Percentiles rank a stretch among this genome's conserved stretches.
phyloP scores from a whole-genome alignment of 2,329 filamentous ascomycete species.

The Colletotrichum plurivorum region DNA sequence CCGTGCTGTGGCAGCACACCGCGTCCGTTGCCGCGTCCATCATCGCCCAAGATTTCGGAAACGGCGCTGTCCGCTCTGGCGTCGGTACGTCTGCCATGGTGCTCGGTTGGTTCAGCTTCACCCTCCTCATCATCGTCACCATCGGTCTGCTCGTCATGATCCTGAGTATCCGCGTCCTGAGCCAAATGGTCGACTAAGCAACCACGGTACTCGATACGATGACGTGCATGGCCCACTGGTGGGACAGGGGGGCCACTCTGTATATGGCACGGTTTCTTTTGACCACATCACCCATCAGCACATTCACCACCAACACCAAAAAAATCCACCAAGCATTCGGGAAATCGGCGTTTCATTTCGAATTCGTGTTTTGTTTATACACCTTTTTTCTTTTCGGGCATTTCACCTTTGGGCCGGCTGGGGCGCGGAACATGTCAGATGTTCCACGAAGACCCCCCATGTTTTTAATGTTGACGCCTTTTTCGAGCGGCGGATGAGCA shows the following conservation, averaged over 20 bases:
- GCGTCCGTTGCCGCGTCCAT: conserved; percentile 95
- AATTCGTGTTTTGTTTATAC: conserved; percentile 26
- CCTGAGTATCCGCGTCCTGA: conserved; percentile 87
- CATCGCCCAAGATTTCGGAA: conserved; percentile 92
- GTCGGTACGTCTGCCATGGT: conserved; percentile 98
- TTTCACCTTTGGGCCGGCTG: conserved; percentile 31
- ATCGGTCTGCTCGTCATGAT: conserved; percentile 98
- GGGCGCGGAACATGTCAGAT: conserved; percentile 8
- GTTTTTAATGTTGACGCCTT: conserved; percentile 39
- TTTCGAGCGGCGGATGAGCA: conserved; percentile 14
- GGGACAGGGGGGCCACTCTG: background rate
- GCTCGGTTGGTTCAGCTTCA: conserved; percentile 97
- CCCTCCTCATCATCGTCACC: conserved; percentile 92
- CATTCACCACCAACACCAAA: conserved; percentile 30
- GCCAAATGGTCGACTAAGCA: conserved; percentile 63
- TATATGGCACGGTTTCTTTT: conserved; percentile 21
- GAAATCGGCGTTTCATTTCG: conserved; percentile 35
- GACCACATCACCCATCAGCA: conserved; percentile 11
- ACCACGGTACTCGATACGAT: too few relatives aligned
- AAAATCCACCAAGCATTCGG: conserved; percentile 33
- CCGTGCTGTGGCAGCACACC: conserved; percentile 91
- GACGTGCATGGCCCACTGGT: too few relatives aligned
- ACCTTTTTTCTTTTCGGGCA: conserved; percentile 23
- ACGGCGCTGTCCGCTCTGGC: conserved; percentile 87
- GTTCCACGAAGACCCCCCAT: conserved; percentile 10